A percentile compares a stretch with the other conserved stretches of the same genome.
phyloP scores from a whole-genome alignment of 345 rosid species.

The Acer saccharum region DNA sequence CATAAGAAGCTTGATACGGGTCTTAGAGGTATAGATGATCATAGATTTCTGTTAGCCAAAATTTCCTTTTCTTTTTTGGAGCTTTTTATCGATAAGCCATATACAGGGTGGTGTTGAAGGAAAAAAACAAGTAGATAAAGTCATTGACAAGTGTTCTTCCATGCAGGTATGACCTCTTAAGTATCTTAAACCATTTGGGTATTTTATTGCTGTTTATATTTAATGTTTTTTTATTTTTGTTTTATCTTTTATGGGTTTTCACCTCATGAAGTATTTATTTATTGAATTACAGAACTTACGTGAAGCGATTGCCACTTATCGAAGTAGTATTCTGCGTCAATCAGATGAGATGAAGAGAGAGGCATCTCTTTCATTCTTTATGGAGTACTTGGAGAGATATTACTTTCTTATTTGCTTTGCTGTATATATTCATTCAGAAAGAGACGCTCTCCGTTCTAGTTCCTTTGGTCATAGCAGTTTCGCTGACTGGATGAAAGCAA shows the following conservation, averaged over 20 bases:
- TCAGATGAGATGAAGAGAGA: conserved; percentile 99
- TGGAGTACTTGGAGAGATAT: conserved; percentile 98
- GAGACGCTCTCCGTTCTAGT: conserved; percentile 77
- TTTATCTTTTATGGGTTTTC: neutral
- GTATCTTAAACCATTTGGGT: conserved; percentile 16
- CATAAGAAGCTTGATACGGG: conserved; percentile 93
- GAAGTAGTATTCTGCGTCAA: conserved; percentile 87
- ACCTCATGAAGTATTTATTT: conserved; percentile 7
- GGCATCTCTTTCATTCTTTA: conserved; percentile 88
- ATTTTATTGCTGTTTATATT: neutral
- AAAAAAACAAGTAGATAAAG: conserved; percentile 94
- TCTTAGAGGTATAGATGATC: conserved; percentile 69
- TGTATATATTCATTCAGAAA: conserved; percentile 93
- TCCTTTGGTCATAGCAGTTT: conserved; percentile 75
- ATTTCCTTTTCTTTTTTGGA: conserved; percentile 21
- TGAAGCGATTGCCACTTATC: conserved; percentile 91
- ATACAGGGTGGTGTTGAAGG: conserved; percentile 97
- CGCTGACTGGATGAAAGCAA: conserved; percentile 98
- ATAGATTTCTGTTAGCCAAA: conserved; percentile 21
- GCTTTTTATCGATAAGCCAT: conserved; percentile 27
- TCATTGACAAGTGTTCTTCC: conserved; percentile 96
- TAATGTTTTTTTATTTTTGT: conserved; percentile 5
- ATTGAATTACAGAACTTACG: conserved; percentile 79
- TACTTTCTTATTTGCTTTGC: conserved; percentile 98
- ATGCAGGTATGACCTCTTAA: conserved; percentile 78